These are phyloP conservation scores for Penicillium sp. DNA, from an alignment of 2,329 filamentous ascomycete genomes.

Conservation along the genomic window DNA sequence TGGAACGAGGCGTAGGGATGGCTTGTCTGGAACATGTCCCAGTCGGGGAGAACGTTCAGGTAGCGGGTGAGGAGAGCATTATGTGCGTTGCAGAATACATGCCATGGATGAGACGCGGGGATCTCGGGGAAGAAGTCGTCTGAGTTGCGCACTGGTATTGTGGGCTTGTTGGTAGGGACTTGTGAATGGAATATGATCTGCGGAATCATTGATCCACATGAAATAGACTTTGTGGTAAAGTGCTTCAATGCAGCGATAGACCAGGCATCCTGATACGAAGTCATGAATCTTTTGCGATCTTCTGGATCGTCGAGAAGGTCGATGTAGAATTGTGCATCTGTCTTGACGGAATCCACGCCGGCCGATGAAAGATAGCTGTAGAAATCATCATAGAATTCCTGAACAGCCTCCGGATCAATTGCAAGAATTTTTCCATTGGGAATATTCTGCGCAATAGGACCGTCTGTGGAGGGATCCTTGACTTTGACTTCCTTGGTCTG, in stretches of 20 bases:
- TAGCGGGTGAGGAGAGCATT: conserved; percentile 78
- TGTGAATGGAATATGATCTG: conserved; percentile 82
- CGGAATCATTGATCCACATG: conserved; percentile 91
- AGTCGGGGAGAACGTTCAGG: conserved; percentile 81
- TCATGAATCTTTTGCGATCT: conserved; percentile 66
- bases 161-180: conserved; percentile 68
- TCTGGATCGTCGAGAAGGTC: conserved; percentile 67
- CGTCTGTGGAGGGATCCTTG: conserved; percentile 53
- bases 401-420: conserved; percentile 68
- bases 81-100: conserved; percentile 90
- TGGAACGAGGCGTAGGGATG: conserved; percentile 75
- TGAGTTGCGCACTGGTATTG: conserved; percentile 75
- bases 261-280: conserved; percentile 82
- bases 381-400: conserved; percentile 81
- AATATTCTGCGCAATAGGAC: conserved; percentile 24
- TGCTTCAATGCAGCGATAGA: conserved; percentile 69
- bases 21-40: conserved; percentile 69
- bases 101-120: conserved; percentile 80
- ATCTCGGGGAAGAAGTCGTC: conserved; percentile 86
- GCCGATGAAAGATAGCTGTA: conserved; percentile 71
- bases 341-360: conserved; percentile 84
- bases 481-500: conserved; percentile 62
- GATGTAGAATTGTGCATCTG: conserved; percentile 85
- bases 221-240: conserved; percentile 73
- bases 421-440: conserved; percentile 59